Percentiles rank a stretch among this genome's conserved stretches.
Evolutionary conservation across 2,329 filamentous ascomycete genomes (phyloP).

Genomic region (Phialophora tarda): DNA sequence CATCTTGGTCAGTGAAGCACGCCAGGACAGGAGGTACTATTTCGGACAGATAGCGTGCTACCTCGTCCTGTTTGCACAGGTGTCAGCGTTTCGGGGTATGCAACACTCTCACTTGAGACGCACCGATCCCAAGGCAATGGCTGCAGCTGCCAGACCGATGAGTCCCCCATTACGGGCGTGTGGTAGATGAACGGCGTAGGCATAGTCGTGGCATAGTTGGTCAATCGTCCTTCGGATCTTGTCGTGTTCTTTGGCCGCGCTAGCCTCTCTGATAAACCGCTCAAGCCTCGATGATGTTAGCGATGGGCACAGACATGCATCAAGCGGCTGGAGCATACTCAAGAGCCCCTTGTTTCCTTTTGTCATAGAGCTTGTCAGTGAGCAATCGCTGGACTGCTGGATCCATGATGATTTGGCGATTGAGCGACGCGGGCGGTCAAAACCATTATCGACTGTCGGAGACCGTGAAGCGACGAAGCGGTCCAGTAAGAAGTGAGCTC

Average conservation of each 20-base stretch:
- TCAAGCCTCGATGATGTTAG: slow-evolving; percentile 69
- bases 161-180: slow-evolving; percentile 95
- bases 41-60: slow-evolving; percentile 87
- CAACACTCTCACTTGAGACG: slow-evolving; percentile 47
- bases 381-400: slow-evolving; percentile 84
- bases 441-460: slow-evolving; percentile 27
- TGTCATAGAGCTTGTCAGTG: slow-evolving; percentile 98
- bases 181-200: slow-evolving; percentile 94
- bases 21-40: slow-evolving; percentile 96
- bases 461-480: neutral
- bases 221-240: slow-evolving; percentile 86
- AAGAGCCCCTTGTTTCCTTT: slow-evolving; percentile 92
- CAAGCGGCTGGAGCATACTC: slow-evolving; percentile 65
- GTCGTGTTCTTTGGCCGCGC: slow-evolving; percentile 75
- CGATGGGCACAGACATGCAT: slow-evolving; percentile 15
- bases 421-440: slow-evolving; percentile 14
- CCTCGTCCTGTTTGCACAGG: slow-evolving; percentile 65
- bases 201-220: slow-evolving; percentile 96
- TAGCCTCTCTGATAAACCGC: slow-evolving; percentile 83
- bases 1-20: slow-evolving; percentile 98
- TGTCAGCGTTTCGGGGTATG: slow-evolving; percentile 4
- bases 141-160: slow-evolving; percentile 92
- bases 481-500: neutral
- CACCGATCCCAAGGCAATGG: slow-evolving; percentile 91
- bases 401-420: slow-evolving; percentile 68